phyloP scores from a whole-genome alignment of 192 early-diverging fungal species.

The Dissophora ornata region DNA sequence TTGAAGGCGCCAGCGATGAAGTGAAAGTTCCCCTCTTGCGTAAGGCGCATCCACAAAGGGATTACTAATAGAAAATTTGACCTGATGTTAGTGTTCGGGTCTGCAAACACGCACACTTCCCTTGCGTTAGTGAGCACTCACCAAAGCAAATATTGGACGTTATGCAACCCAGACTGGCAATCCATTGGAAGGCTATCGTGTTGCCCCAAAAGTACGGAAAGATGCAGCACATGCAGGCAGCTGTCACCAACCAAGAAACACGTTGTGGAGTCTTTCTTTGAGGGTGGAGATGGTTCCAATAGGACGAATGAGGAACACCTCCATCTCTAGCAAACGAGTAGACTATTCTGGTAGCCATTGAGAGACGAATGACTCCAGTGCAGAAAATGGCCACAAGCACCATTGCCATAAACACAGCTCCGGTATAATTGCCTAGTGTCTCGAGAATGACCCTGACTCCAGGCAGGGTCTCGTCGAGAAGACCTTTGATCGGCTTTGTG shows the following conservation, averaged over 20 bases:
- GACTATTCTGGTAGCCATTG: constrained; percentile 18
- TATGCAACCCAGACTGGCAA: constrained; percentile 43
- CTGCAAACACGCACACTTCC: too few species aligned
- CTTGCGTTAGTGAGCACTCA: too few species aligned
- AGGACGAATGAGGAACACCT: constrained; percentile 35
- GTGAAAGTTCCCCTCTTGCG: constrained; percentile 27
- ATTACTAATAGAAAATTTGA: constrained; percentile 25
- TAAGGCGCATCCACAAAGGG: constrained; percentile 43
- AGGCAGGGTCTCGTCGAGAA: constrained; percentile 31
- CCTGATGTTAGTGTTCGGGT: too few species aligned
- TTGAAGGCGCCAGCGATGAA: constrained; percentile 27
- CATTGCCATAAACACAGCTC: constrained; percentile 11
- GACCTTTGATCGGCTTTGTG: constrained; percentile 43
- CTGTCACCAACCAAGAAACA: constrained; percentile 34
- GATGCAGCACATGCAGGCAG: constrained; percentile 31
- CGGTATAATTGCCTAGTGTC: constrained; percentile 8
- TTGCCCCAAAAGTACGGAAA: constrained; percentile 53
- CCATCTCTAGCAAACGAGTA: constrained; percentile 39
- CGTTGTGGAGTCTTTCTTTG: constrained; percentile 33
- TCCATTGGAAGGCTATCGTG: constrained; percentile 44
- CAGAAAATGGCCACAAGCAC: constrained; percentile 24
- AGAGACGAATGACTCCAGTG: constrained; percentile 29
- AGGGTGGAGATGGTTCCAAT: constrained; percentile 44
- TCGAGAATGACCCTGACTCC: constrained; percentile 12
- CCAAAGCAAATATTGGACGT: constrained; percentile 40